These are phyloP conservation scores for Nothophytophthora sp. DNA, from an alignment of 352 stramenopile species.

Conservation along the genomic window DNA sequence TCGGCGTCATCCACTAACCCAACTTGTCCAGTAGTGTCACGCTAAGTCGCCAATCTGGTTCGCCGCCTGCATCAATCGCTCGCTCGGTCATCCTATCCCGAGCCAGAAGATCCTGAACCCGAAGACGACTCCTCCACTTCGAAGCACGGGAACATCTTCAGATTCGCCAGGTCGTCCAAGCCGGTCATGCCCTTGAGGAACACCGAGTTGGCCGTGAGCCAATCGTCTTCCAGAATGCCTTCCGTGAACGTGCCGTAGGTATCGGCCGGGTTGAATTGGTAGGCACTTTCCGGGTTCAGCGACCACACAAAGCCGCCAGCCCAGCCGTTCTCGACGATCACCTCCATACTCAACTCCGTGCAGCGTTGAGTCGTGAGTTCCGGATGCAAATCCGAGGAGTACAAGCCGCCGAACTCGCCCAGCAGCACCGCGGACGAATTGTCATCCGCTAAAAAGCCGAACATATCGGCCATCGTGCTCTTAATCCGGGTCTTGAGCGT, in stretches of 20 bases:
- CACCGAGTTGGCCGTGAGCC: conserved; percentile 44
- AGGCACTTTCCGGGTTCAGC: conserved; percentile 61
- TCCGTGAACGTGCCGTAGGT: conserved; percentile 40
- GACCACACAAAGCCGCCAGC: conserved; percentile 63
- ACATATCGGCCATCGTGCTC: conserved; percentile 69
- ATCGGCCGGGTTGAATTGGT: conserved; percentile 54
- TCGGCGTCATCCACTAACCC: background rate
- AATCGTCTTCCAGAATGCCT: conserved; percentile 48
- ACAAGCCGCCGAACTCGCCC: conserved; percentile 60
- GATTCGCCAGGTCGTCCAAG: conserved; percentile 36
- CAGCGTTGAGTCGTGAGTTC: conserved; percentile 47
- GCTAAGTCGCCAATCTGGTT: conserved; percentile 1
- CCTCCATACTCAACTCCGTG: conserved; percentile 50
- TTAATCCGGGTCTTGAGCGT: conserved; percentile 46
- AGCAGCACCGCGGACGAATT: conserved; percentile 52
- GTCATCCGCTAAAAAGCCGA: conserved; percentile 59
- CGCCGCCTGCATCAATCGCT: background rate
- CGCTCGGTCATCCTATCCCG: conserved; percentile 5
- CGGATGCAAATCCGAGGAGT: conserved; percentile 49
- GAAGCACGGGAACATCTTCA: conserved; percentile 53
- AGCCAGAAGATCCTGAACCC: conserved; percentile 15
- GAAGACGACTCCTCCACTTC: conserved; percentile 31
- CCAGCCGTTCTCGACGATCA: conserved; percentile 41
- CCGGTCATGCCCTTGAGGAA: conserved; percentile 42
- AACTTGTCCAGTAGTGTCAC: background rate